Evolutionary conservation across 108 stramenopile genomes (phyloP).

Genomic region (Conticribra weissflogii): DNA sequence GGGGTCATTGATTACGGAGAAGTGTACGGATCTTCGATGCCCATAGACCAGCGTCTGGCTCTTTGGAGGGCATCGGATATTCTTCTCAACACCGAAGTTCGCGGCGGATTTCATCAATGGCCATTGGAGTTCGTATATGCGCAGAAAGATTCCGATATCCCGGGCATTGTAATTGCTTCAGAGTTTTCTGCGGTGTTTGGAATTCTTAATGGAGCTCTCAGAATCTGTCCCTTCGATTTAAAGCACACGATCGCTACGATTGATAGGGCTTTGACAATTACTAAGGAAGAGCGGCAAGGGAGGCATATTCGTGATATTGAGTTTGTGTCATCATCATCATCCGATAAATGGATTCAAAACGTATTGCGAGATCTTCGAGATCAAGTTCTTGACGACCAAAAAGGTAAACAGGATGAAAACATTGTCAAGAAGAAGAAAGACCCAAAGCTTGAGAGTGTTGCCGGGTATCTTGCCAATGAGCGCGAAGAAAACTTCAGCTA

Average conservation of each 20-base stretch:
- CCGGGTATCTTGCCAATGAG: conserved; percentile 12
- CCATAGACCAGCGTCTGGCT: conserved; percentile 52
- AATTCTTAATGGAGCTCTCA: conserved; percentile 76
- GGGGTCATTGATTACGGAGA: conserved; percentile 66
- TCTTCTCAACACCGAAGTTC: conserved; percentile 54
- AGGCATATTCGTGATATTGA: conserved; percentile 70
- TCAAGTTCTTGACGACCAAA: conserved; percentile 11
- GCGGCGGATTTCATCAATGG: conserved; percentile 72
- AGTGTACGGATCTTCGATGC: conserved; percentile 32
- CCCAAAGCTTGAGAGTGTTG: conserved; percentile 10
- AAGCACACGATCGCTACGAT: conserved; percentile 48
- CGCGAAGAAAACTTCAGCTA: conserved; percentile 18
- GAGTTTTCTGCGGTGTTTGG: conserved; percentile 77
- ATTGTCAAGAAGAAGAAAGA: conserved; percentile 5
- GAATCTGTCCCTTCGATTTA: conserved; percentile 80
- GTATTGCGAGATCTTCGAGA: conserved; percentile 59
- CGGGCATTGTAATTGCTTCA: conserved; percentile 76
- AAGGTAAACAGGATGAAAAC: background rate
- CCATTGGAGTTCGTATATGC: conserved; percentile 83
- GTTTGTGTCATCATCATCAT: conserved; percentile 69
- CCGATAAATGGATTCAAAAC: conserved; percentile 74
- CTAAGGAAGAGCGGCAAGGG: conserved; percentile 42
- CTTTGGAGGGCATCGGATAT: conserved; percentile 55
- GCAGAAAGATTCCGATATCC: conserved; percentile 18
- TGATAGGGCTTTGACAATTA: conserved; percentile 71